phyloP scores from a whole-genome alignment of 202 grass and related monocot genomes.

The Bolboschoenoplectus hybrid region DNA sequence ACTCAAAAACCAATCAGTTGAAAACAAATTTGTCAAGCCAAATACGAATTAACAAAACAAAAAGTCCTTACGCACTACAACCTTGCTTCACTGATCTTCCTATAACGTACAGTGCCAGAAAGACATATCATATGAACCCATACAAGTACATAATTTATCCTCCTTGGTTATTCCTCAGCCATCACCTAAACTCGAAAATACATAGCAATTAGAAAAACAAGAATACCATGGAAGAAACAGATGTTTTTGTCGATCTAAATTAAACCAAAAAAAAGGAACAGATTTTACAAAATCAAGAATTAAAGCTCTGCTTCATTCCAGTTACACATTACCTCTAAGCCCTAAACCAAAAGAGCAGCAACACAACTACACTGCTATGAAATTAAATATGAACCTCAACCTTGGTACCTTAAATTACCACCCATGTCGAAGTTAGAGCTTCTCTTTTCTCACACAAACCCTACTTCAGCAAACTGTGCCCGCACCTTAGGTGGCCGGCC shows the following conservation, averaged over 20 bases:
- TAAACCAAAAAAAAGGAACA: slow-evolving; percentile 22
- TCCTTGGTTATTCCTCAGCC: background rate
- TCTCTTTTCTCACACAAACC: slow-evolving; percentile 67
- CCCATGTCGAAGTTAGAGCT: slow-evolving; percentile 16
- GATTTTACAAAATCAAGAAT: slow-evolving; percentile 33
- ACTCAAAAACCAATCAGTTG: background rate
- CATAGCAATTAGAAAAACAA: slow-evolving; percentile 22
- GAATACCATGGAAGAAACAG: background rate
- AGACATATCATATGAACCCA: background rate
- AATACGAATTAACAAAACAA: background rate
- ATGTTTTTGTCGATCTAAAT: slow-evolving; percentile 9
- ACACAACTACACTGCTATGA: background rate
- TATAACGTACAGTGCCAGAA: background rate
- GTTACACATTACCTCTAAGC: slow-evolving; percentile 31
- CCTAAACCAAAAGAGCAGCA: slow-evolving; percentile 25
- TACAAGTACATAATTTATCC: slow-evolving; percentile 24
- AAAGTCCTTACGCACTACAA: background rate
- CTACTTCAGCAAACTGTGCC: slow-evolving; percentile 81
- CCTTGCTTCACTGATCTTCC: background rate
- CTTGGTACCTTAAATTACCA: slow-evolving; percentile 27
- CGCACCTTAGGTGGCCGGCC: slow-evolving; percentile 51
- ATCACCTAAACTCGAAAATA: background rate
- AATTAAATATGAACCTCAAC: slow-evolving; percentile 25
- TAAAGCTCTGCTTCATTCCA: slow-evolving; percentile 3
- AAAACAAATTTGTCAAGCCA: background rate